Evolutionary conservation across 2,329 filamentous ascomycete species (phyloP).

Genomic region (Sporothrix euskadiensis): DNA sequence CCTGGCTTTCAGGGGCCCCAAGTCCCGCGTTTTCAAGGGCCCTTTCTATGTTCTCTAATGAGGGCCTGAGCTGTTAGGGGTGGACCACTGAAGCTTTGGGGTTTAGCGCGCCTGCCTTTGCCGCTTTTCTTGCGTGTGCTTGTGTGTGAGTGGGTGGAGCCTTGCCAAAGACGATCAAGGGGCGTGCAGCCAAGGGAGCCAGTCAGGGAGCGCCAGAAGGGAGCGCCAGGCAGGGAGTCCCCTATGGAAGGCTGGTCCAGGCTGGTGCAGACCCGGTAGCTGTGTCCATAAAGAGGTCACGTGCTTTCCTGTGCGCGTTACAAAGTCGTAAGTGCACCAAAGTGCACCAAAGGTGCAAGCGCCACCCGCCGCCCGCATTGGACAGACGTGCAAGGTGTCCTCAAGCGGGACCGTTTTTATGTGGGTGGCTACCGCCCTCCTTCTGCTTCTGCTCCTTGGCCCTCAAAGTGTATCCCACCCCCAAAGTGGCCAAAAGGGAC

Average conservation of each 20-base stretch:
- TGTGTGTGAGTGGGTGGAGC: constrained; percentile 10
- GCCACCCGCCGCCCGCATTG: constrained; percentile 22
- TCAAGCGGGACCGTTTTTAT: constrained; percentile 33
- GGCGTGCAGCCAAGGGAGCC: constrained; percentile 13
- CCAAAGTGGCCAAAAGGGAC: constrained; percentile 27
- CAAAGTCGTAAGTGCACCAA: background rate
- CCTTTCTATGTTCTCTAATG: background rate
- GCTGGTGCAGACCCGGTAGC: no score
- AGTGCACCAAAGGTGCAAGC: background rate
- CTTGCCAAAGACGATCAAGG: constrained; percentile 13
- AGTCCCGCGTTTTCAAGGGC: constrained; percentile 15
- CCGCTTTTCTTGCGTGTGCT: background rate
- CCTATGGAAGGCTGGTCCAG: no score
- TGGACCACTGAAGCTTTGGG: background rate
- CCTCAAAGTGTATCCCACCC: constrained; percentile 1
- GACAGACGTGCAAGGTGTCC: constrained; percentile 34
- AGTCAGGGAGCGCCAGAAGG: background rate
- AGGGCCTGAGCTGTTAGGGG: background rate
- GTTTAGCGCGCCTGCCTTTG: constrained; percentile 17
- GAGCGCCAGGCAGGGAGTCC: background rate
- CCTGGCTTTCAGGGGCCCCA: constrained; percentile 17
- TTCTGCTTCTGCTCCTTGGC: background rate
- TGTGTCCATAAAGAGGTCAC: constrained; percentile 10
- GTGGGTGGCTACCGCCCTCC: constrained; percentile 20
- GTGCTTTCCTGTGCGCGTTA: background rate